Percentiles rank a stretch among this genome's conserved stretches.
These are phyloP conservation scores for Hemisphaericaspora subhashii DNA, from an alignment of 1,139 yeast genomes.

Conservation along the genomic window DNA sequence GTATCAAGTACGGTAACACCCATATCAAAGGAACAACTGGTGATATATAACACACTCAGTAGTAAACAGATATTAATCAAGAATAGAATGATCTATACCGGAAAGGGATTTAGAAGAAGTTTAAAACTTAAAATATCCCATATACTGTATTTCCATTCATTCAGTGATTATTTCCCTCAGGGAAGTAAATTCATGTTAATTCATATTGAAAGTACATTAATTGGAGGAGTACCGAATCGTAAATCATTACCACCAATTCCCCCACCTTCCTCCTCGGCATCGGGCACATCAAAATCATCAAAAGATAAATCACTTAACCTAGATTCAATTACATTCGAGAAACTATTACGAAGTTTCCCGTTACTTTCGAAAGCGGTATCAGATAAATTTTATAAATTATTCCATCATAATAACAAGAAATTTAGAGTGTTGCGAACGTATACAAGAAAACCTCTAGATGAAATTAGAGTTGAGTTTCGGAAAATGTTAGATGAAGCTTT, in stretches of 20 bases:
- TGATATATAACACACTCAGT: constrained; percentile 56
- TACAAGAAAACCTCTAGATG: constrained; percentile 27
- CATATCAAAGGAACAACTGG: constrained; percentile 43
- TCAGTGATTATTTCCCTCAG: constrained; percentile 47
- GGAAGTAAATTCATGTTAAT: constrained; percentile 54
- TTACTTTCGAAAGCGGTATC: constrained; percentile 47
- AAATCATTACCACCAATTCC: constrained; percentile 6
- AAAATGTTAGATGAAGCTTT: constrained; percentile 39
- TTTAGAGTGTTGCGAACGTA: constrained; percentile 33
- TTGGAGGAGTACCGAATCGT: constrained; percentile 30
- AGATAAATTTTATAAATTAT: constrained; percentile 42
- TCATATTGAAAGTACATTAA: constrained; percentile 51
- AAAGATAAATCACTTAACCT: background rate
- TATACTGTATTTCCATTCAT: constrained; percentile 45
- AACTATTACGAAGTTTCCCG: constrained; percentile 48
- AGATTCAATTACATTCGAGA: constrained; percentile 36
- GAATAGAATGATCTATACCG: constrained; percentile 54
- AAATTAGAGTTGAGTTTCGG: constrained; percentile 34
- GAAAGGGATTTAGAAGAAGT: constrained; percentile 56
- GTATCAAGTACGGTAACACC: constrained; percentile 37
- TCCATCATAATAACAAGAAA: constrained; percentile 44
- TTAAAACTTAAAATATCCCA: constrained; percentile 45
- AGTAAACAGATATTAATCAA: constrained; percentile 59
- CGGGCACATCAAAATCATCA: background rate
- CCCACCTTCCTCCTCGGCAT: background rate